These are phyloP conservation scores for Leptodermis oblonga DNA, from an alignment of 257 asterid genomes.

Conservation along the genomic window DNA sequence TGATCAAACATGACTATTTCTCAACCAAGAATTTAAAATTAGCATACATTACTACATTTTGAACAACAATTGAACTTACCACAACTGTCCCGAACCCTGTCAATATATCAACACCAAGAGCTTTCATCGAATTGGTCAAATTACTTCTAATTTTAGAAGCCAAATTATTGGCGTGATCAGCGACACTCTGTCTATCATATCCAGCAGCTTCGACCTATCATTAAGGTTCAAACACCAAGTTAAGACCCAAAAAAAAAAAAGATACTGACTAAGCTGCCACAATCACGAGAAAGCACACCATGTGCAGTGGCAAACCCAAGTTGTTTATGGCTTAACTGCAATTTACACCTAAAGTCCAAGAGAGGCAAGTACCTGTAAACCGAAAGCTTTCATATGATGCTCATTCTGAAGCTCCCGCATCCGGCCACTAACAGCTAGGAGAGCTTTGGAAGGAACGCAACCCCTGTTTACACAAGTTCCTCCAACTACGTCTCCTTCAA, in stretches of 20 bases:
- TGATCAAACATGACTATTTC: background rate
- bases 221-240: slow-evolving; percentile 15
- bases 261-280: background rate
- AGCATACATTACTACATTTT: background rate
- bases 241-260: slow-evolving; percentile 10
- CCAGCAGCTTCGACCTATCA: slow-evolving; percentile 86
- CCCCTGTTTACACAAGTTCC: slow-evolving; percentile 95
- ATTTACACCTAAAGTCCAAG: background rate
- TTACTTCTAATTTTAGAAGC: slow-evolving; percentile 84
- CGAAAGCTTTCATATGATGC: slow-evolving; percentile 79
- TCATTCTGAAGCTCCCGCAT: slow-evolving; percentile 90
- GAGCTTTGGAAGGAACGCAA: slow-evolving; percentile 90
- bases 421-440: slow-evolving; percentile 86
- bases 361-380: slow-evolving; percentile 61
- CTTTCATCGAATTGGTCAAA: slow-evolving; percentile 84
- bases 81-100: slow-evolving; percentile 78
- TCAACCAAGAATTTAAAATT: background rate
- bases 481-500: slow-evolving; percentile 86
- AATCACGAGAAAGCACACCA: background rate
- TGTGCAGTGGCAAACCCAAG: background rate
- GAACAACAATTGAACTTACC: slow-evolving; percentile 40
- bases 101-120: slow-evolving; percentile 95
- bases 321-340: background rate
- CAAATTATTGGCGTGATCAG: slow-evolving; percentile 88
- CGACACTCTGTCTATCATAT: slow-evolving; percentile 88